Percentiles rank a stretch among this genome's conserved stretches.
Conservation (phyloP, 169 alveolate species). For the Plasmodium gallinaceum region DNA sequence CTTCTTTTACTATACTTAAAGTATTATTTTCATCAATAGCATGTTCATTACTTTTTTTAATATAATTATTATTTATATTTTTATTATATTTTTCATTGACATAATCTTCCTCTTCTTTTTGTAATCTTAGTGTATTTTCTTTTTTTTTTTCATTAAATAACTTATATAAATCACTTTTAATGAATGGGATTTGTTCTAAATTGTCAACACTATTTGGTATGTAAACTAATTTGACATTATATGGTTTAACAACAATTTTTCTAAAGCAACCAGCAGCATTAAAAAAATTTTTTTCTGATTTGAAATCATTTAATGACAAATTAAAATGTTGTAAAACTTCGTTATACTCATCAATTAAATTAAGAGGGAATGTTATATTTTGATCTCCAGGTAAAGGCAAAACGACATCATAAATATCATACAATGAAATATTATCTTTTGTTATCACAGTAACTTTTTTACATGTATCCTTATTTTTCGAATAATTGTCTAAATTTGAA, state of each 20-base stretch:
- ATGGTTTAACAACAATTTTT: constrained; percentile 87
- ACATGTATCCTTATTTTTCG: constrained; percentile 64
- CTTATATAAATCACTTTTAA: constrained; percentile 47
- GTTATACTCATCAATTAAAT: constrained; percentile 65
- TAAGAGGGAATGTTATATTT: constrained; percentile 85
- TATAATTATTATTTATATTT: neutral
- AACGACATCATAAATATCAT: constrained; percentile 91
- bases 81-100: neutral
- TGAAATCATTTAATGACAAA: constrained; percentile 78
- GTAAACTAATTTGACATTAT: constrained; percentile 83
- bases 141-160: constrained; percentile 8
- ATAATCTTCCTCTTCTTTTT: neutral
- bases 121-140: neutral
- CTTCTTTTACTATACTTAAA: neutral
- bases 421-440: constrained; percentile 87
- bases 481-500: constrained; percentile 81
- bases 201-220: constrained; percentile 79
- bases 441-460: constrained; percentile 80
- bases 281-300: constrained; percentile 76
- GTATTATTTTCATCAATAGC: neutral
- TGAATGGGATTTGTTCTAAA: constrained; percentile 77
- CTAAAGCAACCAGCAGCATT: constrained; percentile 89
- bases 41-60: neutral
- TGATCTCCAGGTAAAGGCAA: constrained; percentile 94
- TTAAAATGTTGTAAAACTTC: constrained; percentile 78